These are phyloP conservation scores for Cerrena zonata DNA, from an alignment of 1,284 basidiomycete species.

Conservation along the genomic window DNA sequence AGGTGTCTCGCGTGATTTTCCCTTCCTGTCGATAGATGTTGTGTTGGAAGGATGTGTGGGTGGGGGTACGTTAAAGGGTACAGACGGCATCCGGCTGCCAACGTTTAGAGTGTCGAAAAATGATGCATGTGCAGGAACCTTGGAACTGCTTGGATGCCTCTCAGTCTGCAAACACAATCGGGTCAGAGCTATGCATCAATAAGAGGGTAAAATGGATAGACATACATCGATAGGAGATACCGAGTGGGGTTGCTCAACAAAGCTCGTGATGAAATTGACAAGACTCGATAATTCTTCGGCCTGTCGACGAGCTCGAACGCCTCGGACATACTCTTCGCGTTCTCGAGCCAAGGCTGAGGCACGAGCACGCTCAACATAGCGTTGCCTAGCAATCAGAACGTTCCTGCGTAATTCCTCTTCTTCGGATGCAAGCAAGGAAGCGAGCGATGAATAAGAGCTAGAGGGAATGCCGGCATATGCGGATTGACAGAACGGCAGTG, in stretches of 20 bases:
- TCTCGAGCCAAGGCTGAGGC: constrained; percentile 10
- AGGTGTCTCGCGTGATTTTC: constrained; percentile 15
- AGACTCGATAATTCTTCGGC: neutral
- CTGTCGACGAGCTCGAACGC: constrained; percentile 9
- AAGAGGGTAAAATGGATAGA: neutral
- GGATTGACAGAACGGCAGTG: neutral
- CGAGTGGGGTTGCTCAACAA: neutral
- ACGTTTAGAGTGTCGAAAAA: neutral
- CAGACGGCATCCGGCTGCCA: neutral
- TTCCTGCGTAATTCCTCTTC: neutral
- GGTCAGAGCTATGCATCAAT: neutral
- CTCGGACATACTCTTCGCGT: constrained; percentile 10
- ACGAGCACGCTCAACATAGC: constrained; percentile 4
- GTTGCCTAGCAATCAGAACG: neutral
- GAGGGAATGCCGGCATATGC: neutral
- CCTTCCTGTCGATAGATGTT: constrained; percentile 14
- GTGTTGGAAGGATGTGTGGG: neutral
- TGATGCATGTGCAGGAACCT: neutral
- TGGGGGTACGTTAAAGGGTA: neutral
- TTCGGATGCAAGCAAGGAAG: neutral
- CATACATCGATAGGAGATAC: neutral
- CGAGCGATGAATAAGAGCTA: neutral
- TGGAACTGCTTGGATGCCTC: neutral
- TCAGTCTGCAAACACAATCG: neutral
- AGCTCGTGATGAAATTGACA: neutral